phyloP scores from a whole-genome alignment of 805 yeast species.

The Saccharomycopsis javanensis region DNA sequence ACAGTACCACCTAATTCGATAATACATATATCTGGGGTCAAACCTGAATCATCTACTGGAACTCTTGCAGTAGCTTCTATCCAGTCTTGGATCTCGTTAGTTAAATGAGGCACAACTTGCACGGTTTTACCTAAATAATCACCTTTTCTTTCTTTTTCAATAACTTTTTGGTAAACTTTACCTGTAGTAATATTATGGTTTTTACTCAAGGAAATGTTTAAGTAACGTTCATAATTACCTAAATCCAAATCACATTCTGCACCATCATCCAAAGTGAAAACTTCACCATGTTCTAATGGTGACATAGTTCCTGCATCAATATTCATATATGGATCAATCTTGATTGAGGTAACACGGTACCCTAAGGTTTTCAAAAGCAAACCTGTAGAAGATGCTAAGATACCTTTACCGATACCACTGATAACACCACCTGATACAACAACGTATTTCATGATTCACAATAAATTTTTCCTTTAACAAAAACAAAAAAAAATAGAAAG shows the following conservation, averaged over 20 bases:
- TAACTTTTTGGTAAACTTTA: conserved; percentile 88
- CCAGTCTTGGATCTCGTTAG: conserved; percentile 98
- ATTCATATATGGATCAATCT: conserved; percentile 98
- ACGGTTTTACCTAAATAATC: conserved; percentile 99
- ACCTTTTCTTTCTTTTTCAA: conserved; percentile 91
- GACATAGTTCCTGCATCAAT: conserved; percentile 99
- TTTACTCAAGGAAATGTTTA: conserved; percentile 83
- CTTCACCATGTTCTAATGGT: conserved; percentile 98
- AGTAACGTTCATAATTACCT: conserved; percentile 96
- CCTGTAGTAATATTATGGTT: conserved; percentile 98
- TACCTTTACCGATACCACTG: conserved; percentile 99
- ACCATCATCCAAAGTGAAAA: conserved; percentile 95
- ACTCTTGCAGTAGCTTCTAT: conserved; percentile 83
- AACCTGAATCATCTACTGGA: conserved; percentile 85
- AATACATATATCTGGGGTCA: conserved; percentile 92
- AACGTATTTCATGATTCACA: conserved; percentile 81
- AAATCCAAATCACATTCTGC: conserved; percentile 98
- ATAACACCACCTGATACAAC: conserved; percentile 99
- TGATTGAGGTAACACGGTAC: conserved; percentile 89
- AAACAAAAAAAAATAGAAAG: background rate
- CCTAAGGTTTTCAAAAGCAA: conserved; percentile 89
- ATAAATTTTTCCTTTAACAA: background rate
- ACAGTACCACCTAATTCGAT: conserved; percentile 98
- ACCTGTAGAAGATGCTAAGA: conserved; percentile 94
- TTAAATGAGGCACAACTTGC: conserved; percentile 96